Evolutionary conservation across 306 rosid genomes (phyloP), one percentile per base, ranked within the genome.

Genomic region (Gynostemma pentaphyllum): DNA sequence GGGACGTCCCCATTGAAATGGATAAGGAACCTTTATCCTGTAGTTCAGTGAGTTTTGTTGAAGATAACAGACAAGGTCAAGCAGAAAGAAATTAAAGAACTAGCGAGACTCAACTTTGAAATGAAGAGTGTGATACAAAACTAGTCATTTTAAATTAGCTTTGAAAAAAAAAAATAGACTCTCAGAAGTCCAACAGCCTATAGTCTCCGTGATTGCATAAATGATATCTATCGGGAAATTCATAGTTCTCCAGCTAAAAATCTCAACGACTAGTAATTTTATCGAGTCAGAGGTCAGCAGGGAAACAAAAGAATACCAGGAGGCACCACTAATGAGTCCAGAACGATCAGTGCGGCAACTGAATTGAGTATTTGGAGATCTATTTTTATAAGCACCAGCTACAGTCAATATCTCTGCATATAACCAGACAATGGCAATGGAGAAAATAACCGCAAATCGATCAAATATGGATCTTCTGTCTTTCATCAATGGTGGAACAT

Each of bases 301-400:
- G 41, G 26, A 42, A 12, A 68, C 45, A 45, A 54, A 49, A 63
- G 80, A 83, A 82, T 54, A 88, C 98, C 98, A 92, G 70, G 83
- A 77, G 68, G 95, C 87, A 27, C 82, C 88, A 16, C 76, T 55
- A 34, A 92, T 68, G 59, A 92, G 89, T 36, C 98, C 98, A 49
- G 98, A 85, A 63, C 92, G 88, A 76, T 92, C 98, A 46, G 98
- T 88, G 26, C 98, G 95, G 64, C 98, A 92, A 59, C 83, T 92
- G 5, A 59, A 4, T 80, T 91, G 98, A 69, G 98, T 91, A 32
- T 6, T 10, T 16, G 79, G 80, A 44, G 98, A 37, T 83, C 76
- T 81, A 50, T 56, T 76, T 14, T 77, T 15, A 32, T 91, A 91
- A 14, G 87, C 98, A 72, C 98, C 98, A 53, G 85, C 89, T 37